Base-by-base conservation (phyloP, 1,139 yeast species). In the Diutina siamensis region DNA sequence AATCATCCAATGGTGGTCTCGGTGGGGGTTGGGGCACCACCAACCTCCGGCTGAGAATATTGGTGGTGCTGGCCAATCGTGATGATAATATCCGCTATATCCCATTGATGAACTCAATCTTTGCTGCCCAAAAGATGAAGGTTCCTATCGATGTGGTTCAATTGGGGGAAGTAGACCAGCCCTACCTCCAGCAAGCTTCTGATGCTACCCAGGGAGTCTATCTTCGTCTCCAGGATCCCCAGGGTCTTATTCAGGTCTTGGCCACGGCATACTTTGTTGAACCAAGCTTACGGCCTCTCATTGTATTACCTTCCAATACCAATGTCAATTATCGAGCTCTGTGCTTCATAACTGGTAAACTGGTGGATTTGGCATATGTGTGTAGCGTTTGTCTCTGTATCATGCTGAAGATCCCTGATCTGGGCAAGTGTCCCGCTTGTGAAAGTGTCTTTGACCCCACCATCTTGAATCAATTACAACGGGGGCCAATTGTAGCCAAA, bases 161-260 rank as follows among this genome's bases (percentile, higher is more conserved):
- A 58, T 66, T 94, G 44, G 92, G 92, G 1, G 68, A 70, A 15
- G 76, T 54, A 38, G 64, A 80, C 52, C 82, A 95, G 2, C 84
- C 94, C 1, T 89, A 88, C 57, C 63, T 94, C 48, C 98, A 94
- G 58, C 98, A 94, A 59, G 97, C 98, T 0, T 76, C 95, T 0
- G 98, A 94, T 64, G 92, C 96, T 13, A 92, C 98, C 0, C 78
- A 81, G 51, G 99, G 99, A 3, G 80, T 88, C 1, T 94, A 89
- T 57, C 69, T 89, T 52, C 82, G 76, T 50, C 73, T 89, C 27
- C 74, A 74, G n/a, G 77, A 82, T 47, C 85, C 94, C 1, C 67
- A 71, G 45, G 97, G 96, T 0, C 65, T 92, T 42, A 76, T 89
- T 3, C 97, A 89, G 57, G 67, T 68, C 8, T 57, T 70, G 35